Base-by-base conservation (phyloP, 1,139 yeast genomes). In the Yamadazyma trypodendri region DNA sequence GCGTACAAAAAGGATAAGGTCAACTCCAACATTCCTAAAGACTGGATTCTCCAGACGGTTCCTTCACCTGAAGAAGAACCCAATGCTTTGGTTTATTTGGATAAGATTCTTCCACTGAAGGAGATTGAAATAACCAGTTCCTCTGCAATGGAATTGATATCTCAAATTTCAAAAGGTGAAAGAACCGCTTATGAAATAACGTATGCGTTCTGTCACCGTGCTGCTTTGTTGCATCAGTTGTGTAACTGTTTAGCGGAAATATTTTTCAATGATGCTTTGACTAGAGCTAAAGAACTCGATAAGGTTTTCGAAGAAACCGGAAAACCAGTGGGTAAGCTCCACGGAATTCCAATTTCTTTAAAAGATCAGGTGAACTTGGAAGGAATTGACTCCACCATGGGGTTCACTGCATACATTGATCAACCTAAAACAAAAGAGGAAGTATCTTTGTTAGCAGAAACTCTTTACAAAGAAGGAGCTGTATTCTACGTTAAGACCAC, bases 361-460 rank as follows among this genome's bases (percentile, higher is more conserved):
- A 77, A 77, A 49, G 62, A 57, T 27, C 41, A 40, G 23, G 15
- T 41, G 12, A 41, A 44, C 39, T 46, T 75, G n/a, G 64, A 61
- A 38, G 80, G 79, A 1, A 41, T 65, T 6, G 73, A 65, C 31
- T 61, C 77, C 1, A 55, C 74, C 0, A 55, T 72, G 34, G 81
- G 80, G 6, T 72, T 61, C 41, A 63, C 72, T 7, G 66, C 55
- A 33, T 58, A 53, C 28, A 58, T 47, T 36, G 60, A 50, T 35
- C 55, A 50, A 12, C 45, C 43, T n/a, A 41, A 42, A 17, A 22
- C 41, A 4, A 20, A 34, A 12, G 53, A 51, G 1, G 44, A 50
- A 24, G 32, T 28, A 11, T 34, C 35, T 9, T 25, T 32, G 20
- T 16, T 34, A 13, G 36, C 28, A 11, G 62, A 59, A 35, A 44